These are phyloP conservation scores for Sclerospora graminicola DNA, from an alignment of 352 stramenopile genomes.

Conservation along the genomic window DNA sequence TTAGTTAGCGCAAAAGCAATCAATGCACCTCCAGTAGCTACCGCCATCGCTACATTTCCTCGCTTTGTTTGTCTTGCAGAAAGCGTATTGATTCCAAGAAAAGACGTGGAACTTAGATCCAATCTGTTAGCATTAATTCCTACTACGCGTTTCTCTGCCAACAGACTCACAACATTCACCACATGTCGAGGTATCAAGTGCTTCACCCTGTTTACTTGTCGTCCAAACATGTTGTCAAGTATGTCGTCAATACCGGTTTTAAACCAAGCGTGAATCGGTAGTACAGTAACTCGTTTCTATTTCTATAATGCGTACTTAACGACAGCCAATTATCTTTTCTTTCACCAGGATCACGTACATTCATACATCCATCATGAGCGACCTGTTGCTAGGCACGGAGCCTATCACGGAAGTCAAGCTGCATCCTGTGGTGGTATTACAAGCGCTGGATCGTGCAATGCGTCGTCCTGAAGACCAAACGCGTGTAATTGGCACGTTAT, in stretches of 20 bases:
- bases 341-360: background rate
- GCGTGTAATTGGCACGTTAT: slow-evolving; percentile 95
- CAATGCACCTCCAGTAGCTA: slow-evolving; percentile 5
- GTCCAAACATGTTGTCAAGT: slow-evolving; percentile 1
- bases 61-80: slow-evolving; percentile 1
- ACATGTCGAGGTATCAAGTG: slow-evolving; percentile 7
- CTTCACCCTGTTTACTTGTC: slow-evolving; percentile 3
- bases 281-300: too few relatives aligned
- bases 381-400: slow-evolving; percentile 69
- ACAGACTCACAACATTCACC: background rate
- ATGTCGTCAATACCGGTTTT: too few relatives aligned
- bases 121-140: background rate
- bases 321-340: background rate
- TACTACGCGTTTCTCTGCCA: background rate
- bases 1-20: slow-evolving; percentile 5
- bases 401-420: slow-evolving; percentile 77
- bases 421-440: slow-evolving; percentile 95
- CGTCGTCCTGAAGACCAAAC: slow-evolving; percentile 88
- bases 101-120: background rate
- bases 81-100: slow-evolving; percentile 3
- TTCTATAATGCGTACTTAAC: slow-evolving; percentile 3
- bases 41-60: background rate
- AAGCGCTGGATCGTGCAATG: slow-evolving; percentile 94
- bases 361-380: slow-evolving; percentile 16
- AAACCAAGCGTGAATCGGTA: too few relatives aligned